phyloP scores from a whole-genome alignment of 495 filamentous ascomycete species.

The Opeltia flavorubescens region DNA sequence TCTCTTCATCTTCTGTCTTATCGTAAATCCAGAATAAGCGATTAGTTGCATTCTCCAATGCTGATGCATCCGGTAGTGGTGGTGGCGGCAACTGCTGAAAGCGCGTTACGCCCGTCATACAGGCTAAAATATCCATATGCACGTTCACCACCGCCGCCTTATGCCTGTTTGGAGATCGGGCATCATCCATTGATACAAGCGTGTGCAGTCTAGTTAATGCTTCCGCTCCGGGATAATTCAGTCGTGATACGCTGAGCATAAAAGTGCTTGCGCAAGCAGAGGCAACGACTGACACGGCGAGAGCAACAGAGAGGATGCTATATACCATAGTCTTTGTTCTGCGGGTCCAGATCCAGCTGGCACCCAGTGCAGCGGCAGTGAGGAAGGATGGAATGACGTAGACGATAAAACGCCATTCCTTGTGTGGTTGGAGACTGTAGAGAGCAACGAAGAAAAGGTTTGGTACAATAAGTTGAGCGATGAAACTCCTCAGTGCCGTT shows the following conservation, averaged over 20 bases:
- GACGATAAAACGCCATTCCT: constrained; percentile 92
- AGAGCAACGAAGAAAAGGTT: constrained; percentile 55
- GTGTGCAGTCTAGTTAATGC: constrained; percentile 43
- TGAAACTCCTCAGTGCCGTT: constrained; percentile 30
- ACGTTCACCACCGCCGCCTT: constrained; percentile 24
- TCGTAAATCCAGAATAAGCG: constrained; percentile 36
- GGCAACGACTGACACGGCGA: constrained; percentile 42
- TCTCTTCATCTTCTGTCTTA: constrained; percentile 34
- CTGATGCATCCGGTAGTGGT: neutral
- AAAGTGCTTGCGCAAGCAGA: constrained; percentile 44
- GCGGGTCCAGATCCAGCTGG: constrained; percentile 58
- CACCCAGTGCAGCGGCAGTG: constrained; percentile 58
- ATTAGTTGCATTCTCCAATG: neutral
- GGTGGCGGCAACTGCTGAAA: constrained; percentile 44
- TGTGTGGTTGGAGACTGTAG: constrained; percentile 82
- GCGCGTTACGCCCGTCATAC: constrained; percentile 87
- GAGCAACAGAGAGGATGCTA: constrained; percentile 35
- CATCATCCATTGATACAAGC: constrained; percentile 22
- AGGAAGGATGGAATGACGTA: constrained; percentile 76
- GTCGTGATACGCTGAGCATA: constrained; percentile 57
- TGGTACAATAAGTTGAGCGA: constrained; percentile 46
- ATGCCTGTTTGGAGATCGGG: constrained; percentile 5
- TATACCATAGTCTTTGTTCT: constrained; percentile 44
- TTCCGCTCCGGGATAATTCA: constrained; percentile 81
- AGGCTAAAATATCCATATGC: constrained; percentile 75